Conservation (phyloP, 2,329 filamentous ascomycete species). For the Xylaria sp. region DNA sequence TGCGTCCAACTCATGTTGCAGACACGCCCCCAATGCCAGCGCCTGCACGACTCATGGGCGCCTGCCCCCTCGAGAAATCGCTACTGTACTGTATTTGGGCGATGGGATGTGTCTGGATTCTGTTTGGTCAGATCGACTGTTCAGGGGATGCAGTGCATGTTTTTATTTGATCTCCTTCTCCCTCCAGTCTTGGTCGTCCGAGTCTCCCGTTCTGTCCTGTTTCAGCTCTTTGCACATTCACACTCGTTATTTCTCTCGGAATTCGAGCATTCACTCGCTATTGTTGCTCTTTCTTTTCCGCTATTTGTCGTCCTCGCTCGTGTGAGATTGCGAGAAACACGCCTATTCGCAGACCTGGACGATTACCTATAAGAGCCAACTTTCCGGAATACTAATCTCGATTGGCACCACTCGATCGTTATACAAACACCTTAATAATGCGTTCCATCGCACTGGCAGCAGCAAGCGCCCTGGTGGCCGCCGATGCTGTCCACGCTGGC, state of each 20-base stretch:
- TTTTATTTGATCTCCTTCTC: conserved; percentile 20
- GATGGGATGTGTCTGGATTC: neutral
- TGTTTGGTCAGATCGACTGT: conserved; percentile 12
- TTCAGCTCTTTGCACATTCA: conserved; percentile 14
- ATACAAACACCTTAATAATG: conserved; percentile 54
- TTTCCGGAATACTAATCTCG: conserved; percentile 12
- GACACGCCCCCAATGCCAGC: conserved; percentile 17
- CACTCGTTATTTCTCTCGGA: conserved; percentile 42
- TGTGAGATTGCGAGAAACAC: conserved; percentile 9
- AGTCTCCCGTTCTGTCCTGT: conserved; percentile 30
- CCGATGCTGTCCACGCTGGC: conserved; percentile 56
- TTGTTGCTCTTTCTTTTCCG: conserved; percentile 39
- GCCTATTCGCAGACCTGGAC: conserved; percentile 7
- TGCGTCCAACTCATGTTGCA: conserved; percentile 9
- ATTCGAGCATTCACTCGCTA: conserved; percentile 47
- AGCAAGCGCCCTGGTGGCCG: conserved; percentile 60
- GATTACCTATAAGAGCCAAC: conserved; percentile 26
- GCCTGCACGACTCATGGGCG: conserved; percentile 17
- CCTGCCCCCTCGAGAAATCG: neutral
- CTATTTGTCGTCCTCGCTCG: conserved; percentile 34
- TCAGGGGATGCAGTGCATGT: conserved; percentile 10
- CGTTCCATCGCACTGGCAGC: conserved; percentile 59
- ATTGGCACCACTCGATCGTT: conserved; percentile 30
- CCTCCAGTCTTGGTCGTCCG: conserved; percentile 29
- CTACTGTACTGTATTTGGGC: neutral